These are phyloP conservation scores for Neckera pumila DNA, from an alignment of 225 moss, liverwort and hornwort species.

Conservation along the genomic window DNA sequence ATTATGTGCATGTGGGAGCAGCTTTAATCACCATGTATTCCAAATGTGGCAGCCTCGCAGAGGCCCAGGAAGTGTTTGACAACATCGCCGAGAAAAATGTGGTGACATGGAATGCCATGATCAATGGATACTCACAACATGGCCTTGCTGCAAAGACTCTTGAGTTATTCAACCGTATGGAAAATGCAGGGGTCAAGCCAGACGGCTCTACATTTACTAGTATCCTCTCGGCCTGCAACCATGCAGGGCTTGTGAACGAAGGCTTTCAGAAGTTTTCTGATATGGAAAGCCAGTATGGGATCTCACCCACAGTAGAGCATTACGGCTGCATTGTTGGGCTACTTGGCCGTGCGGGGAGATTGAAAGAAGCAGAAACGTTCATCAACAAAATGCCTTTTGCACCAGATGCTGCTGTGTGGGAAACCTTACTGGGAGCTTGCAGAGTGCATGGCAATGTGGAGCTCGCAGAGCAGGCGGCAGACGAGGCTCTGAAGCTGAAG, in stretches of 20 bases:
- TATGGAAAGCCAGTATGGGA: constrained; percentile 14
- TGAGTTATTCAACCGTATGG: constrained; percentile 3
- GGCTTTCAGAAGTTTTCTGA: constrained; percentile 2
- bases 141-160: constrained; percentile 25
- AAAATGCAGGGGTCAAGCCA: constrained; percentile 17
- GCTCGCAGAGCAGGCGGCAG: constrained; percentile 27
- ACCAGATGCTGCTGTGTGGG: constrained; percentile 28
- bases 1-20: constrained; percentile 21
- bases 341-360: constrained; percentile 30
- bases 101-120: constrained; percentile 46
- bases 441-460: constrained; percentile 33
- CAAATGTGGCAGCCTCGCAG: constrained; percentile 29
- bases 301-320: constrained; percentile 27
- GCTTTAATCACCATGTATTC: constrained; percentile 44
- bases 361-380: constrained; percentile 23
- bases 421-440: constrained; percentile 43
- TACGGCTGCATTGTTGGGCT: constrained; percentile 44
- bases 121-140: constrained; percentile 25
- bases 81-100: constrained; percentile 17
- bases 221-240: constrained; percentile 46
- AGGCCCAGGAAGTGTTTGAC: constrained; percentile 20
- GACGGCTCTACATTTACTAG: constrained; percentile 29
- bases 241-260: constrained; percentile 25
- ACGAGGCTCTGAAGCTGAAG: constrained; percentile 13
- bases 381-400: constrained; percentile 15